Evolutionary conservation across 352 stramenopile species (phyloP).

Genomic region (Phytopythium aichiense): DNA sequence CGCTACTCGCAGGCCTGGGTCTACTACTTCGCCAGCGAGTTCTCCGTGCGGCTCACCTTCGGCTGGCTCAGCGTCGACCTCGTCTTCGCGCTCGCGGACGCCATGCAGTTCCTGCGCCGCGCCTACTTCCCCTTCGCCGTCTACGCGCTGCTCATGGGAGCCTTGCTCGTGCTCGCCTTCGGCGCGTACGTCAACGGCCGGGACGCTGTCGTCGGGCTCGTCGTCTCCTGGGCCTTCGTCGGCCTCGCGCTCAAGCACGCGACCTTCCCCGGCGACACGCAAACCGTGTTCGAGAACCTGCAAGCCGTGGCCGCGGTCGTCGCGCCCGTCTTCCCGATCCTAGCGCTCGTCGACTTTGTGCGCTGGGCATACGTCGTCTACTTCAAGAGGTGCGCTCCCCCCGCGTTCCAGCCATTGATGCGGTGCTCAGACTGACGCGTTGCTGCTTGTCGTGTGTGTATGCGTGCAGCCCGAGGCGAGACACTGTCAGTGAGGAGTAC

Average conservation of each 20-base stretch:
- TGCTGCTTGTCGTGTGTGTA: neutral
- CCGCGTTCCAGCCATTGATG: neutral
- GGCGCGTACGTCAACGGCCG: slow-evolving; percentile 42
- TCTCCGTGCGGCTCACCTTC: slow-evolving; percentile 54
- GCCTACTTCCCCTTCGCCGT: slow-evolving; percentile 41
- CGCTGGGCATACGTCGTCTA: slow-evolving; percentile 44
- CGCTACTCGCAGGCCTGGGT: slow-evolving; percentile 36
- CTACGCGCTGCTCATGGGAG: slow-evolving; percentile 36
- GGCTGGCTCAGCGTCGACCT: slow-evolving; percentile 46
- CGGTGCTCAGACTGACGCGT: neutral
- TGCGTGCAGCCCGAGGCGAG: slow-evolving; percentile 11
- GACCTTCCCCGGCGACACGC: slow-evolving; percentile 32
- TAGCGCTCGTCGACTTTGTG: slow-evolving; percentile 35
- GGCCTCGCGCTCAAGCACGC: slow-evolving; percentile 34
- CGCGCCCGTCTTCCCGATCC: slow-evolving; percentile 36
- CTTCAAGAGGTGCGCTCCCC: slow-evolving; percentile 39
- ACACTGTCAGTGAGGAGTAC: slow-evolving; percentile 29
- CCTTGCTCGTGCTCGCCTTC: slow-evolving; percentile 40
- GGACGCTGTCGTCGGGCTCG: slow-evolving; percentile 44
- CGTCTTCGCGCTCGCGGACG: slow-evolving; percentile 39
- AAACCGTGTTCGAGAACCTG: slow-evolving; percentile 42
- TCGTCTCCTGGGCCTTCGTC: slow-evolving; percentile 41
- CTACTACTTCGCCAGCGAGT: slow-evolving; percentile 56
- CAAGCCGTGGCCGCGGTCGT: slow-evolving; percentile 41
- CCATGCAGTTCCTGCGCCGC: slow-evolving; percentile 43